Evolutionary conservation across 208 protist genomes (phyloP).

Genomic region (Leishmania arabica): DNA sequence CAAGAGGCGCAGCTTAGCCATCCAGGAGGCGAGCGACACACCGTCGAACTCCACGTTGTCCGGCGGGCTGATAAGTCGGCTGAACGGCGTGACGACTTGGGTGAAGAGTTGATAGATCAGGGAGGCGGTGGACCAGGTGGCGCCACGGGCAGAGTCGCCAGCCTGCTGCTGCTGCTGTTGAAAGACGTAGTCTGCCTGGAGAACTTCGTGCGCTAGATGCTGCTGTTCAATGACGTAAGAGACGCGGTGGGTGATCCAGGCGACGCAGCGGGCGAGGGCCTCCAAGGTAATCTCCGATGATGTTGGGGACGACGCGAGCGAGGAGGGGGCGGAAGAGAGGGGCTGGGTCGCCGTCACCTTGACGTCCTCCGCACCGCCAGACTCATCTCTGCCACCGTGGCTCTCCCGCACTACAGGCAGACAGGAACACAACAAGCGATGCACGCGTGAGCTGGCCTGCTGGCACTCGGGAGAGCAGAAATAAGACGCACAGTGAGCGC

Average conservation of each 20-base stretch:
- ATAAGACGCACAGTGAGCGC: conserved; percentile 44
- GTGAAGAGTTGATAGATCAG: conserved; percentile 69
- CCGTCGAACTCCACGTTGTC: conserved; percentile 43
- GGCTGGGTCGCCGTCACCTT: background rate
- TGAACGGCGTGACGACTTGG: conserved; percentile 57
- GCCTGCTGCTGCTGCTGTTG: conserved; percentile 25
- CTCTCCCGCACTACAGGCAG: conserved; percentile 33
- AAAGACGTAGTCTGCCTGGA: conserved; percentile 35
- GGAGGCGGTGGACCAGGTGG: conserved; percentile 9
- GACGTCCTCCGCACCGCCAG: background rate
- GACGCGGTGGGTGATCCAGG: conserved; percentile 54
- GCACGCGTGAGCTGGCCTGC: conserved; percentile 27
- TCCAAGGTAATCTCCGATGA: conserved; percentile 54
- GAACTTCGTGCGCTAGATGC: conserved; percentile 40
- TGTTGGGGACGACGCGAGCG: background rate
- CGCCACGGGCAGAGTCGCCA: background rate
- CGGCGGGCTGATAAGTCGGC: conserved; percentile 71
- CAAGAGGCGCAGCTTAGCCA: conserved; percentile 23
- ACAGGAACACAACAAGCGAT: conserved; percentile 59
- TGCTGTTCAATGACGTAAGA: conserved; percentile 46
- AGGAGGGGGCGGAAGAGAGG: background rate
- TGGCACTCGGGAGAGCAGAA: conserved; percentile 70
- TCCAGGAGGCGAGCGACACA: conserved; percentile 53
- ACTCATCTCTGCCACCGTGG: background rate
- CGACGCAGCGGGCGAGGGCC: conserved; percentile 68